Base-by-base conservation (phyloP, 805 yeast species). In the Cyberlindnera xylosilytica region DNA sequence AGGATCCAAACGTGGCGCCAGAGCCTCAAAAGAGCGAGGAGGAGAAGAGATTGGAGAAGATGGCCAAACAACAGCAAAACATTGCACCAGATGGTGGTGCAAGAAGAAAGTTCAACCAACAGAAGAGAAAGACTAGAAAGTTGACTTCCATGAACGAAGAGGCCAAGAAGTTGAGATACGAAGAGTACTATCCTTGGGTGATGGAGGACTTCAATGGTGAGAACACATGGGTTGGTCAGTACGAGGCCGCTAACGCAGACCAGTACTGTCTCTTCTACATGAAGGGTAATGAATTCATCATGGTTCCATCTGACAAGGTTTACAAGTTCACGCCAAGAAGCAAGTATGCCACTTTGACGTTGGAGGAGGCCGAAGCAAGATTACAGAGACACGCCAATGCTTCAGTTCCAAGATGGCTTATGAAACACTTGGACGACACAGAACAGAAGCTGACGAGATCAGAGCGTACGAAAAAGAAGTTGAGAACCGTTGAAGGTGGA, bases 121-220 rank as follows among this genome's bases (percentile, higher is more conserved):
- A 81, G 57, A 84, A 82, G 59, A 77, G 86, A 51, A 89, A 89
- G 61, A 89, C 97, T 2, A 77, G 90, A 55, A 96, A 90, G 62
- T 78, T 88, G 16, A 81, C 76, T 52, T 76, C 83, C 20, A 79
- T 87, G 60, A 88, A 88, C 57, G 98, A 90, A 54, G 78, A 78
- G 8, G 90, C 87, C 47, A 76, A 91, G 49, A 83, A 80, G 58
- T 69, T 93, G 49, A 74, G 98, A 59, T 93, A 91, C 60, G 99
- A 93, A 66, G 99, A 93, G 65, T 87, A 83, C 62, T 91, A 87
- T 56, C 99, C 99, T 0, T 93, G 99, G 99, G 96, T 93, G 15
- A 69, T 93, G 73, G 99, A 93, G 66, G 99, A 93, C 65, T 91
- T 86, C 62, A 97, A 89, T 57, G 96, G 96, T 35, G 75, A 78